Evolutionary conservation across 331 rosid genomes (phyloP).

Genomic region (Pyrus hybrid): DNA sequence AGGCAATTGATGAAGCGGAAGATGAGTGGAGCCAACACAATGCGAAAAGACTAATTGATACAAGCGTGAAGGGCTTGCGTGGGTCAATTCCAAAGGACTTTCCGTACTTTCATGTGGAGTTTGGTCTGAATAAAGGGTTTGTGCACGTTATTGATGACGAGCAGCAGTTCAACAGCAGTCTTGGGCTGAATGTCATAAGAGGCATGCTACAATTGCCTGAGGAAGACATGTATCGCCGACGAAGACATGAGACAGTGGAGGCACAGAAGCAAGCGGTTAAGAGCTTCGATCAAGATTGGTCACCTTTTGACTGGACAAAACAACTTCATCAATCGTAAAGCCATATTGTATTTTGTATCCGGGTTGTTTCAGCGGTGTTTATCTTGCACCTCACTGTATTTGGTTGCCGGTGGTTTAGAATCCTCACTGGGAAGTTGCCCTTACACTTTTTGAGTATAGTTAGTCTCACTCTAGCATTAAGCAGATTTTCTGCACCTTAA

Average conservation of each 20-base stretch:
- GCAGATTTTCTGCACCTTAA: too few relatives aligned
- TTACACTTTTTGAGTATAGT: too few relatives aligned
- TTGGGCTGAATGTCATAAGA: conserved; percentile 73
- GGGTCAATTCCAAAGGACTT: conserved; percentile 61
- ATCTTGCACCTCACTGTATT: background rate
- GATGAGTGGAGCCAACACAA: conserved; percentile 87
- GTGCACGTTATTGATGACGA: conserved; percentile 85
- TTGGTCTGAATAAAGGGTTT: conserved; percentile 72
- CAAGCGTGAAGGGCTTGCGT: conserved; percentile 58
- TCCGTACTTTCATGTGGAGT: conserved; percentile 78
- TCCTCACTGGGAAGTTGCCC: too few relatives aligned
- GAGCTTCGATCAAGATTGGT: conserved; percentile 54
- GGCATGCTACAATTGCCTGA: conserved; percentile 71
- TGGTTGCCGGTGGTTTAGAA: too few relatives aligned
- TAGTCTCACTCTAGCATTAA: too few relatives aligned
- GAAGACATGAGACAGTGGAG: conserved; percentile 37
- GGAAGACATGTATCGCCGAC: conserved; percentile 71
- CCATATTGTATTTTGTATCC: background rate
- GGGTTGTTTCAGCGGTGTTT: background rate
- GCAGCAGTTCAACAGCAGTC: conserved; percentile 44
- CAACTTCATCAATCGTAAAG: conserved; percentile 31
- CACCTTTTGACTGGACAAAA: conserved; percentile 76
- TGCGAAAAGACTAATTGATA: conserved; percentile 70
- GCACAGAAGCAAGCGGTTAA: conserved; percentile 68
- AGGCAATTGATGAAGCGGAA: conserved; percentile 90